These are phyloP conservation scores for Phytophthora rubi DNA, from an alignment of 352 stramenopile species.

Conservation along the genomic window DNA sequence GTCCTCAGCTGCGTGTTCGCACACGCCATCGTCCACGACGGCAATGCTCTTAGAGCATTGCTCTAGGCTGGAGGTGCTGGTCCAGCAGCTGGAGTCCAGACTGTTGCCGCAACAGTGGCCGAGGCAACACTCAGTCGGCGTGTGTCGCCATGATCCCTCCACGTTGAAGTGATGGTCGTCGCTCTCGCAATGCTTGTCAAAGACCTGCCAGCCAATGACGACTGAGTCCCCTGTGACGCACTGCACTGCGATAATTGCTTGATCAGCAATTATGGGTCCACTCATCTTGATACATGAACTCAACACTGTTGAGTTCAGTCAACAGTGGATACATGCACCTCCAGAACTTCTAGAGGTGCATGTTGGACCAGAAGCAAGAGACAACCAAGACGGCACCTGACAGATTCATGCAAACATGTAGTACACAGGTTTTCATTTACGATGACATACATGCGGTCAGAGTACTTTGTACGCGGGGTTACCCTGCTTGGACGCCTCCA, in stretches of 20 bases:
- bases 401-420: conserved; percentile 15
- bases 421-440: not conserved
- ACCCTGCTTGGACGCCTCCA: conserved; percentile 7
- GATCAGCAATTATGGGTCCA: not conserved
- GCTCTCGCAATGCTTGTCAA: no score
- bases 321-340: not conserved
- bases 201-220: no score
- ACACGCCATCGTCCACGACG: conserved; percentile 6
- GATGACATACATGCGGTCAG: conserved; percentile 4
- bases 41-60: no score
- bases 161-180: no score
- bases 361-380: not conserved
- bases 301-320: no score
- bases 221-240: no score
- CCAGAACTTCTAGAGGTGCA: not conserved
- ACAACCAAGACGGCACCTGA: not conserved
- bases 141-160: no score
- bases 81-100: no score
- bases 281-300: not conserved
- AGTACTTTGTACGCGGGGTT: conserved; percentile 39
- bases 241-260: not conserved
- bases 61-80: not conserved
- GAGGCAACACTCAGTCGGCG: no score
- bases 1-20: conserved; percentile 19
- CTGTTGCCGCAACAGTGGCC: no score